Evolutionary conservation across 129 eudicot genomes (phyloP), one percentile per base, ranked within the genome.

Genomic region (Sambucus nigra): DNA sequence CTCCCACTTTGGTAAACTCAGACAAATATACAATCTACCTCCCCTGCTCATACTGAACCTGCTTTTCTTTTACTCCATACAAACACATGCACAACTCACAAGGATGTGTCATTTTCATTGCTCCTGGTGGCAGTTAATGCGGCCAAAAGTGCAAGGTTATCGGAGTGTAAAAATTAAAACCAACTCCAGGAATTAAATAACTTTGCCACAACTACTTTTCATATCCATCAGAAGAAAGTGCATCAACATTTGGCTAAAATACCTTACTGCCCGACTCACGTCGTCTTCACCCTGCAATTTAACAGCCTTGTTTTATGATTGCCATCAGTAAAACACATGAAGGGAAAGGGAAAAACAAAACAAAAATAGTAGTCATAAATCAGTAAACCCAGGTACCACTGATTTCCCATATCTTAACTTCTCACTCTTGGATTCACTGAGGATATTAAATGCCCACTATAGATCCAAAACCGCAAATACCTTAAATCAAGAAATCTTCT

Each of bases 101-200:
- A 25, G 14, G 56, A 29, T 27, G 3, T 47, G 66, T 61, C 56
- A 61, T 33, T 61, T 32, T 61, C 67, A 18, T 61, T 31, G 49
- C 16, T 23, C 45, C 41, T 6, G 15, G 9, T 13, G 51, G 17
- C 55, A 16, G 24, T 16, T 16, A 6, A 14, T 26, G 1, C 25
- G 49, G 10, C 29, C 17, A 17, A 2, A 18, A 32, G 15, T 5
- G 29, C n/a, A 26, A 25, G 8, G 10, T 0, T 0, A 28, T 13
- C 16, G 40, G n/a, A 33, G 25, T 61, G 17, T 21, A 26, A 61
- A 49, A 45, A 2, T 1, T 31, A 31, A 29, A 29, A 35, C 42
- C 13, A 35, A 8, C 8, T 15, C 42, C 3, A 7, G 42, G 1
- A 35, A 35, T 35, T 35, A 35, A n/a, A n/a, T 15, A 35, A 2